Evolutionary conservation across 108 stramenopile species (phyloP), one percentile per base, ranked within the genome.

Genomic region (Aurantiochytrium sp.): DNA sequence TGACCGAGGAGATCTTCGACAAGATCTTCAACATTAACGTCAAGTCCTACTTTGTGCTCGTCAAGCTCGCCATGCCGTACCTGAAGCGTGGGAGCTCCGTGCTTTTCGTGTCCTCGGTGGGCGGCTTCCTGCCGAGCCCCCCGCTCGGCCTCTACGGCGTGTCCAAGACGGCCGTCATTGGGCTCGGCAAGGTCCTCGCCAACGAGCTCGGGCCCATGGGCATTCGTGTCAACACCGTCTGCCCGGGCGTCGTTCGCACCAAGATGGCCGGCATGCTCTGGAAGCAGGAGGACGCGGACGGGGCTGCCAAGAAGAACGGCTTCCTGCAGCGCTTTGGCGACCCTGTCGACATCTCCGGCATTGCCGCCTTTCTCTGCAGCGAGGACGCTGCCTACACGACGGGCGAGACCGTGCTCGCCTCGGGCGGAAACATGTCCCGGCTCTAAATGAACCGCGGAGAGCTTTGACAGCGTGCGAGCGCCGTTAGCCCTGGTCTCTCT

Each of bases 181-280:
- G 94, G 6, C 87, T 95, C 10, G 94, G 93, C 12, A 94, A 94
- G 87, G 92, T 92, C 5, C 69, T 95, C n/a, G 95, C 93, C 27
- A 94, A 94, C 65, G 95, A 95, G 59, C 94, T 94, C 86, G 95
- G 94, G n/a, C 48, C 92, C 42, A 91, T 88, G 73, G 94, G 94
- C 53, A 92, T 95, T 42, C 94, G 94, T 2, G 91, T 91, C 85
- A 95, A 95, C 88, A 92, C 93, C 39, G 88, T 95, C 52, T 92
- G 92, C 31, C 95, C 95, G 3, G 95, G 93, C 12, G 93, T 94
- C 1, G 92, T 95, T 27, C 89, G 90, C 34, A 95, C 95, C 27
- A 87, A 91, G 68, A 93, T 95, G 93, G 95, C 94, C 5, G 93
- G 87, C 37, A 81, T 81, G 73, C 73, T 81, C 45, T 81, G 73